Evolutionary conservation across 208 protist genomes (phyloP).

Genomic region (Tritrichomonas musculus): DNA sequence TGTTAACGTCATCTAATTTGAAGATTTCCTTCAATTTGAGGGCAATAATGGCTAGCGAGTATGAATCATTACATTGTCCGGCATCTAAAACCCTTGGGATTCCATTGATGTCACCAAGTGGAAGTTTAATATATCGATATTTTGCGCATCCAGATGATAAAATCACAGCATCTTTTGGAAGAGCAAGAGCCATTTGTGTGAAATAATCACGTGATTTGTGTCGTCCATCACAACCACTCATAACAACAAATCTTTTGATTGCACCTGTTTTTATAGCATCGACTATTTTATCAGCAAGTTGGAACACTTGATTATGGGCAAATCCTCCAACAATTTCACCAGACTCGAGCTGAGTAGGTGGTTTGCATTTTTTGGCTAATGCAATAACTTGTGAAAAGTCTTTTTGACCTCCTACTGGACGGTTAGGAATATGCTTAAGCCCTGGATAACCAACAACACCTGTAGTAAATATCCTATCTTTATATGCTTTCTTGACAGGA

Average conservation of each 20-base stretch:
- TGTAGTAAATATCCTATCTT: slow-evolving; percentile 61
- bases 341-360: neutral
- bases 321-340: slow-evolving; percentile 37
- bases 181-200: slow-evolving; percentile 50
- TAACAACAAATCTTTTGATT: slow-evolving; percentile 63
- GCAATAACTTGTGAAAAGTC: slow-evolving; percentile 24
- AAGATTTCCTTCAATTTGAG: slow-evolving; percentile 49
- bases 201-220: slow-evolving; percentile 62
- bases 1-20: slow-evolving; percentile 38
- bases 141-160: slow-evolving; percentile 54
- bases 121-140: slow-evolving; percentile 14
- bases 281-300: slow-evolving; percentile 48
- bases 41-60: slow-evolving; percentile 61
- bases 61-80: slow-evolving; percentile 75
- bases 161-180: slow-evolving; percentile 57
- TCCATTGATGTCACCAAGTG: neutral
- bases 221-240: slow-evolving; percentile 72
- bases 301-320: slow-evolving; percentile 46
- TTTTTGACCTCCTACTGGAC: neutral
- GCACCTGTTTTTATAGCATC: slow-evolving; percentile 61
- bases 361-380: neutral
- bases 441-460: slow-evolving; percentile 50
- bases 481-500: slow-evolving; percentile 55
- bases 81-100: slow-evolving; percentile 69
- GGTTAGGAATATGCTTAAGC: slow-evolving; percentile 43